These are phyloP conservation scores for Cyberlindnera saturnus DNA, from an alignment of 805 yeast species.

Conservation along the genomic window DNA sequence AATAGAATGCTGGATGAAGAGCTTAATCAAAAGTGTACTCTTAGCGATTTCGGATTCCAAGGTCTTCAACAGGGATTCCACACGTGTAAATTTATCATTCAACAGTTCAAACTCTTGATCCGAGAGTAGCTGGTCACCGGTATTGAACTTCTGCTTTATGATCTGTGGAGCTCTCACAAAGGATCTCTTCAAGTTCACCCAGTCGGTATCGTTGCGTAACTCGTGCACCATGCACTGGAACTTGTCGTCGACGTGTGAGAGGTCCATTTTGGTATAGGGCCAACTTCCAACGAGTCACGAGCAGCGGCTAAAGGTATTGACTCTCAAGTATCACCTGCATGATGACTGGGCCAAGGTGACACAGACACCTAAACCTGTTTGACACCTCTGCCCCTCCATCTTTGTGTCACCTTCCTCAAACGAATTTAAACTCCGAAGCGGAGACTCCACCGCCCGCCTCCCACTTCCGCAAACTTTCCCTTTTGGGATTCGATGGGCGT, in stretches of 20 bases:
- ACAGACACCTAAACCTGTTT: no score
- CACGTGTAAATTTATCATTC: neutral
- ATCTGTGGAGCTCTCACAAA: constrained; percentile 86
- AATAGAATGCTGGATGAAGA: constrained; percentile 6
- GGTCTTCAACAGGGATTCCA: constrained; percentile 2
- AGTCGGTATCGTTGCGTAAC: constrained; percentile 20
- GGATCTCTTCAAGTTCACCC: constrained; percentile 52
- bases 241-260: constrained; percentile 7
- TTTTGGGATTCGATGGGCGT: no score
- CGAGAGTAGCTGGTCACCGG: constrained; percentile 48
- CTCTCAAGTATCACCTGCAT: no score
- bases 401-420: no score
- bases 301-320: no score
- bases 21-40: constrained; percentile 1
- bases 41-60: constrained; percentile 13
- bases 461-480: no score
- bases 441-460: no score
- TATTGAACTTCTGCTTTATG: constrained; percentile 79
- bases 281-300: no score
- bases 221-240: constrained; percentile 23
- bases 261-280: neutral
- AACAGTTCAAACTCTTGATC: constrained; percentile 35
- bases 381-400: no score
- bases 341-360: no score
- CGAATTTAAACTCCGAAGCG: no score